Base-by-base conservation (phyloP, 148 eudicot genomes). In the Vaccinium macrocarpon region DNA sequence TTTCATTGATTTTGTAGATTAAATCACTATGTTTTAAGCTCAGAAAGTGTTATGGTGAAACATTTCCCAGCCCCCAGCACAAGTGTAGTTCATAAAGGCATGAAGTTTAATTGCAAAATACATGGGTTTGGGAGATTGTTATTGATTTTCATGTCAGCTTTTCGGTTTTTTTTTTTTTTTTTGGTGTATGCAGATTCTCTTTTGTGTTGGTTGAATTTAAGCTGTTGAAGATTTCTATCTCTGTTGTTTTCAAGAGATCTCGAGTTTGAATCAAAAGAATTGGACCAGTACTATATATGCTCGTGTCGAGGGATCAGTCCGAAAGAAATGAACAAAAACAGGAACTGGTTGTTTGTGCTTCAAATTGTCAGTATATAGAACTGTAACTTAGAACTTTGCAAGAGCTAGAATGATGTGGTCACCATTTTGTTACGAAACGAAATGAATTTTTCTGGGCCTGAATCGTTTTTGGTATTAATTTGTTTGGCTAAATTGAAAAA, bases 1-100 rank as follows among this genome's bases (percentile, higher is more conserved):
- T 73, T 81, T 84, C 57, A 76, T 82, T 86, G 77, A 77, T 77
- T 38, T 78, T 82, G 82, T 86, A 76, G 87, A 84, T 73, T 82
- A 61, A 29, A 56, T 61, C 79, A 80, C 27, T 76, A 6, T 49
- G 82, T 70, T 81, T 78, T 85, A 53, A 75, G 73, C 46, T 18
- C 77, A 59, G 52, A 35, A 83, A 62, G 84, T 72, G 61, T 77
- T 59, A 46, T 76, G 29, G 73, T 4, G 75, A n/a, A 76, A 64
- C 51, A 82, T 50, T 85, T 74, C n/a, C 46, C 64, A 25, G 72
- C 16, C 35, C 71, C 13, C 25, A 25, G 56, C 68, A 50, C 48
- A 76, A 27, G 8, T 68, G 4, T 15, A 50, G 3, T 52, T 72
- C 55, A 70, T 16, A 32, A 48, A 23, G 50, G 48, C 16, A 57